These are phyloP conservation scores for Boletus smithii DNA, from an alignment of 1,284 basidiomycete genomes.

Conservation along the genomic window DNA sequence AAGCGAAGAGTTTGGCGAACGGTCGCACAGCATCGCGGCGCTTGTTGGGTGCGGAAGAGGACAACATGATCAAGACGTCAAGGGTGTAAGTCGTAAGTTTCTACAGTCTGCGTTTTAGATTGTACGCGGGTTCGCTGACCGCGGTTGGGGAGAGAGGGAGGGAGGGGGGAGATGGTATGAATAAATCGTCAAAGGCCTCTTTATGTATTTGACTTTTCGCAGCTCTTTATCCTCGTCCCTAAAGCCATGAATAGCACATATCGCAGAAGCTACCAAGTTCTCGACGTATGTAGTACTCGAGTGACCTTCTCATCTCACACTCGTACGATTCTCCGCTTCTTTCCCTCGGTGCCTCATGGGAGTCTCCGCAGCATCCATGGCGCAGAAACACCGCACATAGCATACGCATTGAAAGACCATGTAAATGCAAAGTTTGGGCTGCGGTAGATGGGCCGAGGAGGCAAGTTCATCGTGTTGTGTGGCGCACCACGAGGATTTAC, in stretches of 20 bases:
- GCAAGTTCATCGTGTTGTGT: too few species aligned
- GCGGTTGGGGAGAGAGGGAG: not conserved
- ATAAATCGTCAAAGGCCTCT: not conserved
- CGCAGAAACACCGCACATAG: not conserved
- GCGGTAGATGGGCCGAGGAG: not conserved
- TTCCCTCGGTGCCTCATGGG: slow-evolving; percentile 12
- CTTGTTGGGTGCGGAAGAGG: slow-evolving; percentile 1
- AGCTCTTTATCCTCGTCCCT: not conserved
- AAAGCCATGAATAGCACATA: slow-evolving; percentile 13
- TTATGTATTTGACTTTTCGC: slow-evolving; percentile 6
- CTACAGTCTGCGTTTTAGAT: not conserved
- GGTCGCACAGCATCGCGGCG: slow-evolving; percentile 7
- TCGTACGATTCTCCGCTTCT: slow-evolving; percentile 1
- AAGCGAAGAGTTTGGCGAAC: not conserved
- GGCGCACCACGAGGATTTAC: too few species aligned
- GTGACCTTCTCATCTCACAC: slow-evolving; percentile 3
- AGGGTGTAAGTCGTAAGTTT: slow-evolving; percentile 1
- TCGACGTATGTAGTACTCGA: too few species aligned
- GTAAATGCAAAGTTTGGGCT: not conserved
- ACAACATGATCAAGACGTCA: slow-evolving; percentile 14
- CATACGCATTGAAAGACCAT: not conserved
- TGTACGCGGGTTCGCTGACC: not conserved
- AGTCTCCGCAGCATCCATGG: too few species aligned
- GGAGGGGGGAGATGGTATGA: not conserved
- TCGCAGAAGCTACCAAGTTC: not conserved